A percentile compares a stretch with the other conserved stretches of the same genome.
Conservation (phyloP, 2,329 filamentous ascomycete species). For the Xylaria sp. region DNA sequence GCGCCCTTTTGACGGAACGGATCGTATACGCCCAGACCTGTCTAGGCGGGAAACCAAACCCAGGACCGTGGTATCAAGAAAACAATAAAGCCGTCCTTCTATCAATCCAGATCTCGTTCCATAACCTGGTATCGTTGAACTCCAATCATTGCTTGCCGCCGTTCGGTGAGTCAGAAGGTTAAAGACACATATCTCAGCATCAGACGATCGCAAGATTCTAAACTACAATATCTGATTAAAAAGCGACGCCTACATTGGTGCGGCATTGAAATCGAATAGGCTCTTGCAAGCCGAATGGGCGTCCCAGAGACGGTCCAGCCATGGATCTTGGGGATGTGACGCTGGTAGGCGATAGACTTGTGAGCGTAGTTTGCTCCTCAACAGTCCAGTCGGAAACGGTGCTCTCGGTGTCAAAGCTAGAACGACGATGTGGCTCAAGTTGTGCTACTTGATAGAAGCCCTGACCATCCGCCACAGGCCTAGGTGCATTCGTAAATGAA, state of each 20-base stretch:
- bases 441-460: conserved; percentile 65
- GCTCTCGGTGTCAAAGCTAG: conserved; percentile 53
- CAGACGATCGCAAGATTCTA: conserved; percentile 32
- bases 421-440: conserved; percentile 41
- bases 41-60: conserved; percentile 19
- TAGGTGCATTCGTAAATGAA: conserved; percentile 61
- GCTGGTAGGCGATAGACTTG: conserved; percentile 56
- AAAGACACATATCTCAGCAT: conserved; percentile 31
- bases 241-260: conserved; percentile 54
- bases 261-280: conserved; percentile 41
- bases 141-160: conserved; percentile 20
- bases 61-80: conserved; percentile 28
- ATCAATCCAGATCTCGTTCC: conserved; percentile 21
- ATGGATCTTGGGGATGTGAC: conserved; percentile 49
- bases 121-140: conserved; percentile 22
- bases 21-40: conserved; percentile 10
- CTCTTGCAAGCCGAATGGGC: conserved; percentile 35
- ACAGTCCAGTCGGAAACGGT: conserved; percentile 58
- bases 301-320: conserved; percentile 41
- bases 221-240: conserved; percentile 42
- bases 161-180: conserved; percentile 24
- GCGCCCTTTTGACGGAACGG: background rate
- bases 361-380: conserved; percentile 51
- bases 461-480: conserved; percentile 55
- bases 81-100: conserved; percentile 15